Conservation (phyloP, 805 yeast genomes). For the Kodamaea lidongshanica region DNA sequence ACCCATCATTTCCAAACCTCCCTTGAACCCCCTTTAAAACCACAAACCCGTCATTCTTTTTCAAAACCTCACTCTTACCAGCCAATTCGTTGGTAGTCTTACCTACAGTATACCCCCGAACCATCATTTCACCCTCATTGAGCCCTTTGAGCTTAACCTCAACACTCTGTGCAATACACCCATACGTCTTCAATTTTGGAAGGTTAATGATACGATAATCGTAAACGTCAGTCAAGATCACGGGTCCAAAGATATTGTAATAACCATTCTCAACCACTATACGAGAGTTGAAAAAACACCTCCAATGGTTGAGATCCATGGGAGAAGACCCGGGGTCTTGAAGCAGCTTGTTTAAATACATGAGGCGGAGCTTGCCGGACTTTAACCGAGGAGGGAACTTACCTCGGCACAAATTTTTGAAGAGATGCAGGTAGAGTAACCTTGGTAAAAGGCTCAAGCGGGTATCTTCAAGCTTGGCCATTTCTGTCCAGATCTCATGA, state of each 20-base stretch:
- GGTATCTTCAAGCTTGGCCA: constrained; percentile 11
- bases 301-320: constrained; percentile 33
- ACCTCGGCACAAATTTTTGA: constrained; percentile 43
- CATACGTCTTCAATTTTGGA: constrained; percentile 34
- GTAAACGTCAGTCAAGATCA: constrained; percentile 51
- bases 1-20: constrained; percentile 65
- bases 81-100: constrained; percentile 24
- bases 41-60: constrained; percentile 35
- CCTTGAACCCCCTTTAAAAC: constrained; percentile 44
- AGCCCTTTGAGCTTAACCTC: constrained; percentile 48
- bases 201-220: constrained; percentile 52
- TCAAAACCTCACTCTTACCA: constrained; percentile 17
- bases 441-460: constrained; percentile 12
- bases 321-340: constrained; percentile 11
- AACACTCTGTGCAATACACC: constrained; percentile 53
- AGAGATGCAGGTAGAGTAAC: constrained; percentile 29
- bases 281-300: constrained; percentile 45
- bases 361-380: constrained; percentile 30
- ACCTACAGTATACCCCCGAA: constrained; percentile 66
- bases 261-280: constrained; percentile 46
- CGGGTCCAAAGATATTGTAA: constrained; percentile 48
- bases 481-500: constrained; percentile 16
- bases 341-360: constrained; percentile 33
- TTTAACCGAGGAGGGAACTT: constrained; percentile 29
- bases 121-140: constrained; percentile 44